Evolutionary conservation across 441 rosid species (phyloP).

Genomic region (Theobroma grandiflorum): DNA sequence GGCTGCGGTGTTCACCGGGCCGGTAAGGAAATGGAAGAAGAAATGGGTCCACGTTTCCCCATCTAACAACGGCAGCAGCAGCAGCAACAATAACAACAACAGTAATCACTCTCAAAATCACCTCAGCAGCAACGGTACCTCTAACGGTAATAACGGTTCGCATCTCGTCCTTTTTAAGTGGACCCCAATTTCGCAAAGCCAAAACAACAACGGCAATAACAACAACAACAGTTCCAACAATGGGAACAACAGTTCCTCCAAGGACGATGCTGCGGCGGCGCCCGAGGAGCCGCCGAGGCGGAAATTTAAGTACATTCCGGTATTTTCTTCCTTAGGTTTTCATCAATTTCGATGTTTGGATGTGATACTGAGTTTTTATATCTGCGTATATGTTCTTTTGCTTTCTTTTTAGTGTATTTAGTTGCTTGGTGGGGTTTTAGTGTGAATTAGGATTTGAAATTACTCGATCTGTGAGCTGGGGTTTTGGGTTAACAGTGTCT

Average conservation of each 20-base stretch:
- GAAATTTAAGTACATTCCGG: constrained; percentile 84
- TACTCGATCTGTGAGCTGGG: background rate
- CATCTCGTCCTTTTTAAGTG: constrained; percentile 84
- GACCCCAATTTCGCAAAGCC: constrained; percentile 72
- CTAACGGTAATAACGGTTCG: constrained; percentile 64
- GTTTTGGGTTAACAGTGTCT: background rate
- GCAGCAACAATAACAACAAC: constrained; percentile 40
- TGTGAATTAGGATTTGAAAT: constrained; percentile 19
- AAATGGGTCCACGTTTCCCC: constrained; percentile 89
- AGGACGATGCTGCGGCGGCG: constrained; percentile 39
- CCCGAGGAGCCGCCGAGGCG: constrained; percentile 77
- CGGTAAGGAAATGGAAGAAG: constrained; percentile 98
- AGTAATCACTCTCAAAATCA: constrained; percentile 35
- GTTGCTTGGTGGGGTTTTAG: constrained; percentile 8
- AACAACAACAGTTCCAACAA: constrained; percentile 31
- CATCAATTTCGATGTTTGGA: background rate
- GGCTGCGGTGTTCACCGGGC: constrained; percentile 90
- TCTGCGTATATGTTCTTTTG: no score
- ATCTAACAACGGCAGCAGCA: constrained; percentile 40
- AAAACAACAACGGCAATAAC: constrained; percentile 35
- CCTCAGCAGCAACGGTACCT: constrained; percentile 46
- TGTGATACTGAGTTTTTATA: background rate
- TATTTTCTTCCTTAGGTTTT: constrained; percentile 31
- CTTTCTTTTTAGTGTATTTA: background rate
- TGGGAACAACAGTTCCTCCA: constrained; percentile 38